phyloP scores from a whole-genome alignment of 306 rosid species.

The Begonia peltatifolia region DNA sequence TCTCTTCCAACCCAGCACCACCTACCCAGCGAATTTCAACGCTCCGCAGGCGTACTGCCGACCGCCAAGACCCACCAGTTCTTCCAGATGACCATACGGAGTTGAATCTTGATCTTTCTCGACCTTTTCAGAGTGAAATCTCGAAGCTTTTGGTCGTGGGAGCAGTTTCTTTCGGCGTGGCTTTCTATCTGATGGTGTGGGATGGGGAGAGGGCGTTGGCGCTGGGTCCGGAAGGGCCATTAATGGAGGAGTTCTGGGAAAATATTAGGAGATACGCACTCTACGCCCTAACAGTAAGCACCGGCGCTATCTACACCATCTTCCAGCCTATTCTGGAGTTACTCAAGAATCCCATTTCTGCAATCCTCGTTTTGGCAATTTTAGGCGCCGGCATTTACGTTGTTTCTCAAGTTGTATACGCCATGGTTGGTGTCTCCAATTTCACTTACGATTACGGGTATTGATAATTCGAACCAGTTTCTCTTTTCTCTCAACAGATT shows the following conservation, averaged over 20 bases:
- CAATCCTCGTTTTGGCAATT: slow-evolving; percentile 47
- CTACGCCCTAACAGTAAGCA: slow-evolving; percentile 76
- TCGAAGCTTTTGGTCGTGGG: slow-evolving; percentile 40
- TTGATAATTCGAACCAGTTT: not conserved
- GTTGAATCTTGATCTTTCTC: not conserved
- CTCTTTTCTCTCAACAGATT: not conserved
- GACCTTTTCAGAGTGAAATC: not conserved
- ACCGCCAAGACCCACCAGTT: not conserved
- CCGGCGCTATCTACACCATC: slow-evolving; percentile 64
- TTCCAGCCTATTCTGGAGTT: slow-evolving; percentile 50
- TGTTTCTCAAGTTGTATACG: slow-evolving; percentile 64
- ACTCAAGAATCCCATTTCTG: slow-evolving; percentile 81
- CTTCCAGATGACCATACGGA: not conserved
- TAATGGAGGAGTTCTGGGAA: slow-evolving; percentile 94
- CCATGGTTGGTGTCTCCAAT: slow-evolving; percentile 83
- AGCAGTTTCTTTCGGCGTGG: slow-evolving; percentile 51
- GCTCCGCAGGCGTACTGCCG: too few species aligned
- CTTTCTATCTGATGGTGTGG: slow-evolving; percentile 31
- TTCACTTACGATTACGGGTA: slow-evolving; percentile 45
- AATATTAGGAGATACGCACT: slow-evolving; percentile 74
- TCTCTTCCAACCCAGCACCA: too few species aligned
- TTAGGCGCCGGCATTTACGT: slow-evolving; percentile 50
- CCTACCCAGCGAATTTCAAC: too few species aligned
- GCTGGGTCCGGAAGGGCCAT: slow-evolving; percentile 83
- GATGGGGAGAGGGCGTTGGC: slow-evolving; percentile 63